Conservation (phyloP, 2,329 filamentous ascomycete species). For the Pseudogymnoascus sp. region DNA sequence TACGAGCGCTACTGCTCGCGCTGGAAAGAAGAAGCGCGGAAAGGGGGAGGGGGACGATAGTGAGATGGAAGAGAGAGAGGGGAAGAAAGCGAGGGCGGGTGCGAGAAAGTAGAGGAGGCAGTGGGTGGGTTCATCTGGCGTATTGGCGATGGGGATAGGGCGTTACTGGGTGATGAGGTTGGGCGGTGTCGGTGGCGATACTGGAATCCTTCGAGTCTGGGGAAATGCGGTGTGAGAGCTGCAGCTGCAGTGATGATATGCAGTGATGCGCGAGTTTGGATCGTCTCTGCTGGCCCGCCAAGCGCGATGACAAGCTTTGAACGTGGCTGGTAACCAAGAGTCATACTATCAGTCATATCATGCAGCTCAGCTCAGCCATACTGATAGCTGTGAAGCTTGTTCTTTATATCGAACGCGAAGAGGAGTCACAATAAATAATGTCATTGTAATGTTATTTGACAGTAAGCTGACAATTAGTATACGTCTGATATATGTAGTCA, state of each 20-base stretch:
- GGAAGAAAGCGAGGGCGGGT: conserved; percentile 32
- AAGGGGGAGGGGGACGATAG: conserved; percentile 44
- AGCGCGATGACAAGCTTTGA: conserved; percentile 7
- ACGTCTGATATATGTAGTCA: neutral
- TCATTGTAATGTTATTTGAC: neutral
- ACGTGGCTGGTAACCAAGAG: neutral
- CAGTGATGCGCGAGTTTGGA: neutral
- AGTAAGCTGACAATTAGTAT: neutral
- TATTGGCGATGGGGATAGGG: neutral
- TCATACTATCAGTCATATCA: conserved; percentile 4
- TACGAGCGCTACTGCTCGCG: conserved; percentile 43
- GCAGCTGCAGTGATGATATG: neutral
- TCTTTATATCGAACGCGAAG: neutral
- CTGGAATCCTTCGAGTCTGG: neutral
- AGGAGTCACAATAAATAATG: neutral
- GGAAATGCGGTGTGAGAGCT: neutral
- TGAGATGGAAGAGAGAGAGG: conserved; percentile 49
- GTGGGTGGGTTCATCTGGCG: neutral
- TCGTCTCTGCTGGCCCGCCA: neutral
- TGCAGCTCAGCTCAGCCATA: neutral
- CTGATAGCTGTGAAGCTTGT: neutral
- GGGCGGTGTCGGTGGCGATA: neutral
- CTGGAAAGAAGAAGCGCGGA: conserved; percentile 41
- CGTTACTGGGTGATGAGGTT: neutral
- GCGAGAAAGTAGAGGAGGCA: neutral